phyloP scores from a whole-genome alignment of 140 eudicot genomes.

The Anethum foeniculum region DNA sequence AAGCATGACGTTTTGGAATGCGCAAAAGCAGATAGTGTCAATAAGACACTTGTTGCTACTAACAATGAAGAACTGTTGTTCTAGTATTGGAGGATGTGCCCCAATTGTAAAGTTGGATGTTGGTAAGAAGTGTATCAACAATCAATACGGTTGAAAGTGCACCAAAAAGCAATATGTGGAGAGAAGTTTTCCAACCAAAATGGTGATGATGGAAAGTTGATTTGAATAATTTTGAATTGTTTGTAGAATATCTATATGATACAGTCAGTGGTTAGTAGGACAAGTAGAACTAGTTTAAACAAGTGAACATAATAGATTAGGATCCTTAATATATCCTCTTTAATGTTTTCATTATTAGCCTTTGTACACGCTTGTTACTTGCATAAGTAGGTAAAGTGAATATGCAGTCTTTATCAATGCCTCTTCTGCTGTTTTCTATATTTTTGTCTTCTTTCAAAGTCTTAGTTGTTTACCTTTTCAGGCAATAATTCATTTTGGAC shows the following conservation, averaged over 20 bases:
- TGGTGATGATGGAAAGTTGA: background rate
- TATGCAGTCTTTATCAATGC: background rate
- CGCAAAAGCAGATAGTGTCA: background rate
- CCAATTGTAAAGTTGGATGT: background rate
- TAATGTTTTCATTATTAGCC: background rate
- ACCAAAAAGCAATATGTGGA: background rate
- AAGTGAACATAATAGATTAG: background rate
- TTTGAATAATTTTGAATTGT: background rate
- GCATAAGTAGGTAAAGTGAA: background rate
- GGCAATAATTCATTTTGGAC: background rate
- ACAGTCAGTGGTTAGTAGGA: background rate
- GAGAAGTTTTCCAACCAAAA: background rate
- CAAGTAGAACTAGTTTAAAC: background rate
- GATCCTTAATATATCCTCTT: background rate
- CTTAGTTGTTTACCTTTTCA: background rate
- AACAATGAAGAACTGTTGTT: background rate
- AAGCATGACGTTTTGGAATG: background rate
- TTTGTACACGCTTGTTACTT: background rate
- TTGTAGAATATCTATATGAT: background rate
- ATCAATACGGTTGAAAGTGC: background rate
- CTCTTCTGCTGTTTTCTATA: background rate
- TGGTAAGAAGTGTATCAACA: background rate
- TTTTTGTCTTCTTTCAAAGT: background rate
- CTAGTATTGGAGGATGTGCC: background rate
- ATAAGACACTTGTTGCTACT: background rate